Evolutionary conservation across 2,329 filamentous ascomycete genomes (phyloP), one percentile per base, ranked within the genome.

Genomic region (Colletotrichum tamarilloi): DNA sequence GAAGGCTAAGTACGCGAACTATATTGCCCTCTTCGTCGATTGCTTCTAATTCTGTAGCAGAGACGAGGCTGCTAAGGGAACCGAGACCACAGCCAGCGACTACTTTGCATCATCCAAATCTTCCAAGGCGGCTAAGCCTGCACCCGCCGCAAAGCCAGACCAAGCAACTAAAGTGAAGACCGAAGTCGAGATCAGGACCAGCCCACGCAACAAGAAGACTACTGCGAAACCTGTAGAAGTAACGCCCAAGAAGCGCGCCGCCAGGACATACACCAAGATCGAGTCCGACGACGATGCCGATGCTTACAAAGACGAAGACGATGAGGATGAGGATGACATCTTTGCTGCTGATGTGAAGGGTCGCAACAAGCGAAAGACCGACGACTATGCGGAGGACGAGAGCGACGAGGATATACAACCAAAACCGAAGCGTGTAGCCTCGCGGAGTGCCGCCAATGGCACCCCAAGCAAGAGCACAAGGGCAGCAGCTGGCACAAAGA

Each of bases 321-420:
- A 93, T 46, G 87, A 89, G 7, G 90, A 94, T 57, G 92, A 90
- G 3, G 93, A 90, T n/a, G 95, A 98, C 77, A 95, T 98, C 24
- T 95, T 95, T 81, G 93, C 92, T 16, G 92, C 93, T 4, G 91
- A 94, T 75, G 89, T 88, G 42, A 93, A 91, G 79, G 89, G 88
- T 60, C 85, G 89, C 57, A 90, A 88, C 69, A 94, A 91, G 80
- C 87, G 89, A 62, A 93, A 91, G 77, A 91, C 91, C 53, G 94
- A 97, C 78, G 92, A 94, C 66, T 94, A 95, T 68, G 88, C 90
- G 72, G 93, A 93, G 73, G 93, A 93, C 72, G 90, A 91, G 24
- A 93, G 92, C 59, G 94, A 97, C 67, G 92, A 95, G 38, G 91
- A 94, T 60, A 79, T 90, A 30, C 81, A 88, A 11, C 88, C 92